Conservation (phyloP, 2,329 filamentous ascomycete species). For the Aureobasidium sp. region DNA sequence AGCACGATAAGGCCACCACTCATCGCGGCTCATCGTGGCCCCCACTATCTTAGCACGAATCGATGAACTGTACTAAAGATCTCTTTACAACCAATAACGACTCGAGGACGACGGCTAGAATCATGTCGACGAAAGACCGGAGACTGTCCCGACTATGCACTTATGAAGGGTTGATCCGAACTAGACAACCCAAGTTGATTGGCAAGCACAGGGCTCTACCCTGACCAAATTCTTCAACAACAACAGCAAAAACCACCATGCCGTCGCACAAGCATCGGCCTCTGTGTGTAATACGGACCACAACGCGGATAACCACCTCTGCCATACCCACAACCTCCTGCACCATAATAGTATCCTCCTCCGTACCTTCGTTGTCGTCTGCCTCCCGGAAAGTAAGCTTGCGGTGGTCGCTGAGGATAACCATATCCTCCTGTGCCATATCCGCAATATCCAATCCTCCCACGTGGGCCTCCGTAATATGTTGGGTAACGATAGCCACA, state of each 20-base stretch:
- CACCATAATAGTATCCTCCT: not conserved
- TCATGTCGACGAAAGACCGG: not conserved
- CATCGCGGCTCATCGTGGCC: not conserved
- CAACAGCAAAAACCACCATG: not conserved
- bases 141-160: not conserved
- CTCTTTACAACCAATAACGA: not conserved
- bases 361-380: not conserved
- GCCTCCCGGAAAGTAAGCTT: not conserved
- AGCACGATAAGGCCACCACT: not conserved
- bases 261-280: not conserved
- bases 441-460: not conserved
- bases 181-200: not conserved
- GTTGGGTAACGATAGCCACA: not conserved
- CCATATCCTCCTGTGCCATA: not conserved
- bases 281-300: not conserved
- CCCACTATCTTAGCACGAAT: not conserved
- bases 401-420: not conserved
- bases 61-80: not conserved
- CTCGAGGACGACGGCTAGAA: not conserved
- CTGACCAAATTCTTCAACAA: not conserved
- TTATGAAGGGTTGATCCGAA: too few relatives aligned
- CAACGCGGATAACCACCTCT: not conserved
- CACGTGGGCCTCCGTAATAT: not conserved
- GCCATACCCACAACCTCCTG: slow-evolving; percentile 3
- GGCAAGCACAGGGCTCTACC: not conserved